Evolutionary conservation across 164 flowering plant species (phyloP).

Genomic region (Macadamia integrifolia): DNA sequence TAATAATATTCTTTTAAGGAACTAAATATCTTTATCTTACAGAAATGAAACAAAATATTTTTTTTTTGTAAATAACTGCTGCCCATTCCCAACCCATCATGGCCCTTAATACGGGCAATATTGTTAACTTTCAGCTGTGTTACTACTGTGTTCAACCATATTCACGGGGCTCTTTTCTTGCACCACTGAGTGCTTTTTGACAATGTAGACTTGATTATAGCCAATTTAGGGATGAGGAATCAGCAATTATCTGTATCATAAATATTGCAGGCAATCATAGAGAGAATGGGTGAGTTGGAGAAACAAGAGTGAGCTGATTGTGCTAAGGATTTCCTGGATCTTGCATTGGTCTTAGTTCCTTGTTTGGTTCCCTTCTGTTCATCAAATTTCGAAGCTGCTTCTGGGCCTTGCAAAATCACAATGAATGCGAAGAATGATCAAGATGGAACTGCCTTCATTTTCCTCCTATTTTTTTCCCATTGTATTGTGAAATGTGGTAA

Average conservation of each 20-base stretch:
- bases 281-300: conserved; percentile 96
- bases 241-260: not conserved
- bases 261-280: conserved; percentile 80
- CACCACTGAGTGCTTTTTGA: not conserved
- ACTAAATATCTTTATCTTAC: not conserved
- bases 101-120: too few relatives aligned
- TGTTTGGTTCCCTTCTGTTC: conserved; percentile 1
- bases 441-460: not conserved
- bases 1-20: not conserved
- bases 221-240: not conserved
- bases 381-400: not conserved
- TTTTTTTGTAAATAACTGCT: not conserved
- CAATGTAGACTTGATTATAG: not conserved
- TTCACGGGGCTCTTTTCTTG: not conserved
- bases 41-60: not conserved
- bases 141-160: not conserved
- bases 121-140: not conserved
- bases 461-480: not conserved
- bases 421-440: too few relatives aligned
- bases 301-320: conserved; percentile 64
- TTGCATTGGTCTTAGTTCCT: not conserved
- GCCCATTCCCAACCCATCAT: not conserved
- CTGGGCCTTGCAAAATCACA: too few relatives aligned
- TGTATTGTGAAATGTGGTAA: too few relatives aligned
- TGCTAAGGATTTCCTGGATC: not conserved